Percentiles rank a stretch among this genome's conserved stretches.
phyloP scores from a whole-genome alignment of 192 early-diverging fungal species.

The Diversispora eburnea region DNA sequence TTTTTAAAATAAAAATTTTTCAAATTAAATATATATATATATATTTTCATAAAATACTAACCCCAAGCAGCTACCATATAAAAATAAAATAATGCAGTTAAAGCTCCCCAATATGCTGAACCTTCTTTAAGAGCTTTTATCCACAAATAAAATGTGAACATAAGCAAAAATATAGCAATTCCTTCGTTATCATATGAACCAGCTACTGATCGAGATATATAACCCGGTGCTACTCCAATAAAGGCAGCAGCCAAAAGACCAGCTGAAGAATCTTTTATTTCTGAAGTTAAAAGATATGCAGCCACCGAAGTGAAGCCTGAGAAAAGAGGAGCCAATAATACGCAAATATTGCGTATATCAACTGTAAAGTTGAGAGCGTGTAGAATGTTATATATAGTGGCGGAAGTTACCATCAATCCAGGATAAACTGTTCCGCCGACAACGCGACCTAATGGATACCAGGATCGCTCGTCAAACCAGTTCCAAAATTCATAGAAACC shows the following conservation, averaged over 20 bases:
- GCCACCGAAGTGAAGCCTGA: conserved; percentile 95
- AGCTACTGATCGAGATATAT: conserved; percentile 99
- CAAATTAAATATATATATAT: conserved; percentile 5
- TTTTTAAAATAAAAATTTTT: not conserved
- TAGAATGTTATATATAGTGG: conserved; percentile 90
- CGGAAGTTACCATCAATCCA: conserved; percentile 98
- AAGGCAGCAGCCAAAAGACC: conserved; percentile 97
- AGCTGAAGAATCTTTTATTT: conserved; percentile 88
- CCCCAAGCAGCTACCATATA: conserved; percentile 99
- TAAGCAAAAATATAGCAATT: conserved; percentile 98
- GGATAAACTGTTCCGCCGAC: conserved; percentile 99
- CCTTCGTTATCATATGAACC: conserved; percentile 99
- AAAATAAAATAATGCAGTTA: conserved; percentile 93
- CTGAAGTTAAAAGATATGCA: conserved; percentile 87
- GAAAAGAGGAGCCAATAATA: conserved; percentile 95
- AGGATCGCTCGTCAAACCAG: conserved; percentile 98
- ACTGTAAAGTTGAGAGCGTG: conserved; percentile 93
- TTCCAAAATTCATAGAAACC: conserved; percentile 99
- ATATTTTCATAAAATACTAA: not conserved
- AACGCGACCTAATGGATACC: conserved; percentile 98
- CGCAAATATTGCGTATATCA: conserved; percentile 98
- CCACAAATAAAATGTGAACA: conserved; percentile 98
- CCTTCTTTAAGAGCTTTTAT: conserved; percentile 95
- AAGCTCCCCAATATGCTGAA: conserved; percentile 81
- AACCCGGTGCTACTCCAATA: conserved; percentile 97